Conservation (phyloP, 768 basidiomycete genomes). For the Tylopilus intermedius region DNA sequence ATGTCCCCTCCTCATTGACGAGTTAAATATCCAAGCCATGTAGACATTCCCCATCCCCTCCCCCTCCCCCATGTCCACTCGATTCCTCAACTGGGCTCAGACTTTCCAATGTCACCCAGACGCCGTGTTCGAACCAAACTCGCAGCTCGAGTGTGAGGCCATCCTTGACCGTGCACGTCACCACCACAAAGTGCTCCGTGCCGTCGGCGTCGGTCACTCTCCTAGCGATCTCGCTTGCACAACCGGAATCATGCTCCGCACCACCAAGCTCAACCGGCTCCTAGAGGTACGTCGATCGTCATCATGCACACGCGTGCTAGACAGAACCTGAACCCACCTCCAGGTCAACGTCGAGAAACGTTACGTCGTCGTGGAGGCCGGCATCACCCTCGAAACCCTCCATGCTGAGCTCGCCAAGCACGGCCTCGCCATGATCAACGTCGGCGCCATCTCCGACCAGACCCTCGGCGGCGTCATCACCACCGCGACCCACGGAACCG, state of each 20-base stretch:
- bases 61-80: conserved; percentile 1
- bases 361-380: conserved; percentile 69
- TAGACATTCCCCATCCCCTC: no score
- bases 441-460: conserved; percentile 96
- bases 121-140: conserved; percentile 72
- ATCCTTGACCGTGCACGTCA: conserved; percentile 78
- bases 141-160: conserved; percentile 61
- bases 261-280: conserved; percentile 64
- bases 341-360: conserved; percentile 69
- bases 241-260: conserved; percentile 77
- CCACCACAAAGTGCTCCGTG: conserved; percentile 66
- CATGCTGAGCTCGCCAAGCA: conserved; percentile 61
- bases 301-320: neutral
- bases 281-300: conserved; percentile 59
- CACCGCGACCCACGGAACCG: conserved; percentile 94
- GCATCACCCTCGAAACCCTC: conserved; percentile 71
- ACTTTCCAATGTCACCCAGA: conserved; percentile 70
- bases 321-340: neutral
- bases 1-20: neutral
- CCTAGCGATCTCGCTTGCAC: conserved; percentile 94
- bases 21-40: neutral
- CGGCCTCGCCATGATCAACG: conserved; percentile 81
- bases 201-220: conserved; percentile 87
- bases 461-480: conserved; percentile 88
- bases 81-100: conserved; percentile 83